These are phyloP conservation scores for Lactifluus volemus DNA, from an alignment of 768 basidiomycete species.

Conservation along the genomic window DNA sequence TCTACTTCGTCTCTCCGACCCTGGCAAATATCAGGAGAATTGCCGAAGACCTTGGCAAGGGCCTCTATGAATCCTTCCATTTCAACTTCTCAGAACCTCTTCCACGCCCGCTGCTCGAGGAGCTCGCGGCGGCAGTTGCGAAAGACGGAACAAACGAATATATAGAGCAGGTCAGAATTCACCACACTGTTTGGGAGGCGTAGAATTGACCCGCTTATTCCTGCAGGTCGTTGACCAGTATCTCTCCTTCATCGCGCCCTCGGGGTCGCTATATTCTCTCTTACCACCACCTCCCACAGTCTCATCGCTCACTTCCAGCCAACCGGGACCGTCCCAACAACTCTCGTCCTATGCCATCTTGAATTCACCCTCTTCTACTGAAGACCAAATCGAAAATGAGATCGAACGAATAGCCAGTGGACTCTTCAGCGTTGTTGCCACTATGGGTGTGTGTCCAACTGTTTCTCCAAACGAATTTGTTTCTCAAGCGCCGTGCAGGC, in stretches of 20 bases:
- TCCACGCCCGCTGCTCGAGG: constrained; percentile 82
- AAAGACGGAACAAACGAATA: constrained; percentile 74
- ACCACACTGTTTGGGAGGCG: constrained; percentile 16
- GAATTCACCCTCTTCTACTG: constrained; percentile 84
- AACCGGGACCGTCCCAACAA: constrained; percentile 28
- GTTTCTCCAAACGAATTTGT: neutral
- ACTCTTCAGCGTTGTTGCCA: constrained; percentile 85
- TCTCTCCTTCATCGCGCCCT: constrained; percentile 91
- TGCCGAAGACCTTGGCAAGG: constrained; percentile 85
- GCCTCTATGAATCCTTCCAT: constrained; percentile 87
- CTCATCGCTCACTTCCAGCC: constrained; percentile 28
- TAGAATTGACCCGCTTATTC: neutral
- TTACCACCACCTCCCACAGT: constrained; percentile 47
- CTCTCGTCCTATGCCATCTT: constrained; percentile 74
- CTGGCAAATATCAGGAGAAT: constrained; percentile 80
- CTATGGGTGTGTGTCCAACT: constrained; percentile 49
- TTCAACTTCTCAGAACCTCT: constrained; percentile 93
- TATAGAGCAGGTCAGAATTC: constrained; percentile 55
- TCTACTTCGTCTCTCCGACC: constrained; percentile 94
- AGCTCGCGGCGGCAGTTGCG: constrained; percentile 84
- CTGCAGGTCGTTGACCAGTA: constrained; percentile 89
- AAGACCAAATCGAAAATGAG: constrained; percentile 87
- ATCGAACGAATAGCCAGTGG: constrained; percentile 88
- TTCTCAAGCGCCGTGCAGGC: constrained; percentile 35
- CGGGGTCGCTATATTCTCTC: constrained; percentile 87